These are phyloP conservation scores for Metschnikowia corniflorae DNA, from an alignment of 805 yeast genomes.

Conservation along the genomic window DNA sequence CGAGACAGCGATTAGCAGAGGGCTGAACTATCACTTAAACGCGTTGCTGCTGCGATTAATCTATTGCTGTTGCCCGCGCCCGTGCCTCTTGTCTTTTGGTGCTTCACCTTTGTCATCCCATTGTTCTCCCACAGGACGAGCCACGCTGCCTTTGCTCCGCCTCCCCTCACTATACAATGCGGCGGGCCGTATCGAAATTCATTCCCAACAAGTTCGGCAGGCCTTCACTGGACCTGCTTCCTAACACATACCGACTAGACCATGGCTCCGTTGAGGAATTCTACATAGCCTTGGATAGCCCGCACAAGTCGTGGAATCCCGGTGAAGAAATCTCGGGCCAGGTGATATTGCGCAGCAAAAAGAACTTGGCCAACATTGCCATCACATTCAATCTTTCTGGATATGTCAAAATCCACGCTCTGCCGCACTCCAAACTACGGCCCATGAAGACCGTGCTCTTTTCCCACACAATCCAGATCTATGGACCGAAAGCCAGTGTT, in stretches of 20 bases:
- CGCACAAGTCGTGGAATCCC: constrained; percentile 75
- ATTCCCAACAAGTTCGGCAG: constrained; percentile 24
- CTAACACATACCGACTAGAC: constrained; percentile 27
- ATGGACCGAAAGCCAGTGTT: constrained; percentile 37
- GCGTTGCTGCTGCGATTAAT: too few species aligned
- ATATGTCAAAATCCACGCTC: constrained; percentile 50
- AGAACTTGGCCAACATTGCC: constrained; percentile 51
- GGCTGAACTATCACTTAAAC: not conserved
- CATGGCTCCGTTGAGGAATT: constrained; percentile 54
- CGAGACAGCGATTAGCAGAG: too few species aligned
- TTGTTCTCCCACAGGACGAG: constrained; percentile 6
- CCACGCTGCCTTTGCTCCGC: constrained; percentile 4
- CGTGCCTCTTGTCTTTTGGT: not conserved
- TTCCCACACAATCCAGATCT: constrained; percentile 55
- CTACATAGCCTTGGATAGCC: constrained; percentile 66
- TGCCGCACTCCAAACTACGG: constrained; percentile 50
- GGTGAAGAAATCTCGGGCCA: constrained; percentile 73
- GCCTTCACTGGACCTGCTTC: constrained; percentile 11
- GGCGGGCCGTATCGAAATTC: constrained; percentile 50
- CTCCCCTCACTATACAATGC: constrained; percentile 29
- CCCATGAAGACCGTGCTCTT: constrained; percentile 52
- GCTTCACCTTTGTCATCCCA: not conserved
- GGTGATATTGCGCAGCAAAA: constrained; percentile 52
- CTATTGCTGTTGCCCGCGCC: constrained; percentile 1
- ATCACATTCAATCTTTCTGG: constrained; percentile 56